phyloP scores from a whole-genome alignment of 192 early-diverging fungal genomes.

The Backusella australiensis region DNA sequence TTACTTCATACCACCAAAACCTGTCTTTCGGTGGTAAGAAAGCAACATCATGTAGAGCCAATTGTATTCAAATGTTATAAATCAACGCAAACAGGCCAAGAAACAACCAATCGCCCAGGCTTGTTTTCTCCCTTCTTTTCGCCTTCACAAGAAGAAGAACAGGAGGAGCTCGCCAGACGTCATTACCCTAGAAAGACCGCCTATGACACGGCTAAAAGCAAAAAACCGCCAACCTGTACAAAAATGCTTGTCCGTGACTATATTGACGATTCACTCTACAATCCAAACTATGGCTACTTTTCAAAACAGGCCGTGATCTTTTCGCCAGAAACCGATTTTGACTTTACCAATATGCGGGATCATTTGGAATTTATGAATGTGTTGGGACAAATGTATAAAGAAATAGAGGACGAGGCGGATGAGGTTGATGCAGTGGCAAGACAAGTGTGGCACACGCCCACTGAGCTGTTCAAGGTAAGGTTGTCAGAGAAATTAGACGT shows the following conservation, averaged over 20 bases:
- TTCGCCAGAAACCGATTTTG: constrained; percentile 59
- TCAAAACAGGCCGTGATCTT: constrained; percentile 89
- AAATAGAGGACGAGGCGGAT: constrained; percentile 74
- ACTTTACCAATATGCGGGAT: constrained; percentile 64
- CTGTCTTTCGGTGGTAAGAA: background rate
- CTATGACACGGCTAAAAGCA: constrained; percentile 36
- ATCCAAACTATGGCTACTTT: constrained; percentile 97
- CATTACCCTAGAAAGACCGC: constrained; percentile 54
- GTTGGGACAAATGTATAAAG: constrained; percentile 74
- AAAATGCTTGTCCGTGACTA: constrained; percentile 85
- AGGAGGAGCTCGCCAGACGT: constrained; percentile 31
- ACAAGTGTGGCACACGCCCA: constrained; percentile 98
- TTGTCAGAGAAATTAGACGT: background rate
- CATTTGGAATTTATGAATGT: constrained; percentile 71
- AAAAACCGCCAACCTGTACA: constrained; percentile 48
- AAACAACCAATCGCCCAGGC: background rate
- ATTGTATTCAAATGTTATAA: background rate
- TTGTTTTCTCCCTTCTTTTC: constrained; percentile 29
- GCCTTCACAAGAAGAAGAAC: constrained; percentile 40
- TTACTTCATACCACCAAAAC: background rate
- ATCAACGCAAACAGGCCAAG: background rate
- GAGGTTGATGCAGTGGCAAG: constrained; percentile 71
- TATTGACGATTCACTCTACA: constrained; percentile 94
- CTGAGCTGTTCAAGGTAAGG: constrained; percentile 84
- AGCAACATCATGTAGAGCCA: background rate